Percentiles rank a stretch among this genome's conserved stretches.
Evolutionary conservation across 2,329 filamentous ascomycete species (phyloP).

Genomic region (Ophiosphaerella herpotricha): DNA sequence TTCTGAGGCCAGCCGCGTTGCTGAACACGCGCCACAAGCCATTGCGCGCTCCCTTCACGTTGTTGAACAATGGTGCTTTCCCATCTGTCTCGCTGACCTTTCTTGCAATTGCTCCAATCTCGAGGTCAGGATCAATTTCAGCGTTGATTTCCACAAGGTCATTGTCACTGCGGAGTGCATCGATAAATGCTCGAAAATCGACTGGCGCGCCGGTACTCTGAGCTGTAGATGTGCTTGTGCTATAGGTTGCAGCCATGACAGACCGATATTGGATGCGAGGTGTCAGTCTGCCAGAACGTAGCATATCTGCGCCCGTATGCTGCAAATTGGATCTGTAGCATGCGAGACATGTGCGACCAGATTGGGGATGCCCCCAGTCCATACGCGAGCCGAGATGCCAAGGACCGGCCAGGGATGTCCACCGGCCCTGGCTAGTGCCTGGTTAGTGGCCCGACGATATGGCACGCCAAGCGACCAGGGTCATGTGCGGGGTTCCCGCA

Average conservation of each 20-base stretch:
- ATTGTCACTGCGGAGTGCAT: slow-evolving; percentile 47
- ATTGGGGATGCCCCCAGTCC: too few relatives aligned
- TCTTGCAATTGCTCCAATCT: slow-evolving; percentile 50
- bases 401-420: too few relatives aligned
- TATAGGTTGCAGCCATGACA: neutral
- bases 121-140: slow-evolving; percentile 5
- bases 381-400: too few relatives aligned
- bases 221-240: neutral
- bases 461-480: too few relatives aligned
- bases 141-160: slow-evolving; percentile 4
- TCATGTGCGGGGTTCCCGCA: too few relatives aligned
- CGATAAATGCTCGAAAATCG: slow-evolving; percentile 27
- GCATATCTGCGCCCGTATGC: too few relatives aligned
- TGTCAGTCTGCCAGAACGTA: neutral
- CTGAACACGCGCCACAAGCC: slow-evolving; percentile 57
- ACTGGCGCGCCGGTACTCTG: neutral
- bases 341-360: too few relatives aligned
- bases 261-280: neutral
- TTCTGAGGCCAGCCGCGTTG: slow-evolving; percentile 48
- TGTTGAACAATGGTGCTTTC: slow-evolving; percentile 59
- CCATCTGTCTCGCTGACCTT: slow-evolving; percentile 34
- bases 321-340: too few relatives aligned
- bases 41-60: slow-evolving; percentile 52
- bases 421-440: too few relatives aligned
- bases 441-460: too few relatives aligned